Conservation (phyloP, 1,284 basidiomycete species). For the Apiotrichum brassicae region DNA sequence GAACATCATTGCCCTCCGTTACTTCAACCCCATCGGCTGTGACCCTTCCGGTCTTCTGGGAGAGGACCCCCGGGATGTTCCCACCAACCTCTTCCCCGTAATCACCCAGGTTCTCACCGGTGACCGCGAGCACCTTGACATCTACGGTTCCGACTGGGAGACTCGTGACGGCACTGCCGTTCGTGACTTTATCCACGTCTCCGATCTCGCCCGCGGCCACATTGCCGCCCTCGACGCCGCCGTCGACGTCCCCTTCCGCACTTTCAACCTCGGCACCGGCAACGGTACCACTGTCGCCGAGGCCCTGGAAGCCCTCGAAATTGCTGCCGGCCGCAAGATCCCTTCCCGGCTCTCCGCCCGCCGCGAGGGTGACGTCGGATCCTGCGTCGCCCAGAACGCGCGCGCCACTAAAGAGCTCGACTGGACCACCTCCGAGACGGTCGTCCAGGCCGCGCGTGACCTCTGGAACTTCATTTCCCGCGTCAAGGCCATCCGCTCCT, state of each 20-base stretch:
- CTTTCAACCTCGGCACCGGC: conserved; percentile 71
- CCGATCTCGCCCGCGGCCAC: conserved; percentile 24
- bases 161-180: conserved; percentile 13
- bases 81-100: conserved; percentile 25
- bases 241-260: conserved; percentile 20
- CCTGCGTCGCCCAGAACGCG: conserved; percentile 6
- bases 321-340: conserved; percentile 1
- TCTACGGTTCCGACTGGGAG: conserved; percentile 23
- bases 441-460: conserved; percentile 6
- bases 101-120: conserved; percentile 24
- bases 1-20: conserved; percentile 21
- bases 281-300: conserved; percentile 61
- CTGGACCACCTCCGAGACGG: conserved; percentile 6
- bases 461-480: conserved; percentile 10
- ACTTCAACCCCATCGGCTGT: conserved; percentile 27
- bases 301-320: conserved; percentile 5
- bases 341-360: conserved; percentile 1
- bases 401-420: conserved; percentile 9
- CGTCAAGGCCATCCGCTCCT: too few species aligned
- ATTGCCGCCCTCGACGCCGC: conserved; percentile 17
- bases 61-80: conserved; percentile 17
- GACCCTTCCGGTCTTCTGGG: conserved; percentile 25
- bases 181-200: conserved; percentile 12
- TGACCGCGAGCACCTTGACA: conserved; percentile 15
- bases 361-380: conserved; percentile 12